Evolutionary conservation across 352 stramenopile genomes (phyloP).

Genomic region (Globisporangium splendens): DNA sequence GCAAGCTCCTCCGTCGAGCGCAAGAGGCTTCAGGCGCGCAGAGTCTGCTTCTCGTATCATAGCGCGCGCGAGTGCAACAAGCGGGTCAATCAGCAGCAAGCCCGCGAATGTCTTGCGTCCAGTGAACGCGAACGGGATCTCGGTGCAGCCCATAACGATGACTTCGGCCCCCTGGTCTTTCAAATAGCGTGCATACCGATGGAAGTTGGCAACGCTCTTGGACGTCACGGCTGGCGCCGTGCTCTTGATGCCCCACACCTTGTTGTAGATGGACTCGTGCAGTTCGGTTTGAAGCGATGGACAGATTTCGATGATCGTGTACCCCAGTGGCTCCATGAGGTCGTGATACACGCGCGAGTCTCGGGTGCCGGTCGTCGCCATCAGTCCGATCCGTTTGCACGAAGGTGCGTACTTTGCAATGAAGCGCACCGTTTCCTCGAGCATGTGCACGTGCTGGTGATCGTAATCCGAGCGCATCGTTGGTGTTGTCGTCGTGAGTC

Average conservation of each 20-base stretch:
- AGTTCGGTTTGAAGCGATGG: conserved; percentile 49
- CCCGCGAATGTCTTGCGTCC: conserved; percentile 39
- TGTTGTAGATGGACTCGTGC: conserved; percentile 75
- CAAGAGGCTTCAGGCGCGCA: conserved; percentile 36
- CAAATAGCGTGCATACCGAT: conserved; percentile 49
- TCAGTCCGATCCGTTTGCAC: conserved; percentile 48
- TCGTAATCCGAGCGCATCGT: conserved; percentile 7
- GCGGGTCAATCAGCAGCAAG: conserved; percentile 61
- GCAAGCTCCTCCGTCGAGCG: conserved; percentile 11
- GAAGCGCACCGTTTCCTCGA: conserved; percentile 65
- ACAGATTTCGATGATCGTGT: conserved; percentile 49
- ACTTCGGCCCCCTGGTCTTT: conserved; percentile 45
- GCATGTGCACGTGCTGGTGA: conserved; percentile 54
- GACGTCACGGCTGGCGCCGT: conserved; percentile 52
- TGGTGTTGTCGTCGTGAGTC: conserved; percentile 20
- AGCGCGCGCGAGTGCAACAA: conserved; percentile 66
- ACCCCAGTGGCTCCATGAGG: conserved; percentile 57
- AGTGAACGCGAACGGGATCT: conserved; percentile 73
- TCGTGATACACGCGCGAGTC: conserved; percentile 67
- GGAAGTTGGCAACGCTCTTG: conserved; percentile 53
- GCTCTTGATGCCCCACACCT: conserved; percentile 72
- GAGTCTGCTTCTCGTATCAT: conserved; percentile 67
- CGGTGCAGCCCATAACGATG: conserved; percentile 73
- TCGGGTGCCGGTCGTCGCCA: conserved; percentile 67
- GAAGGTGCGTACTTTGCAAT: conserved; percentile 40